phyloP scores from a whole-genome alignment of 768 basidiomycete genomes.

The Hysterangium stoloniferum region DNA sequence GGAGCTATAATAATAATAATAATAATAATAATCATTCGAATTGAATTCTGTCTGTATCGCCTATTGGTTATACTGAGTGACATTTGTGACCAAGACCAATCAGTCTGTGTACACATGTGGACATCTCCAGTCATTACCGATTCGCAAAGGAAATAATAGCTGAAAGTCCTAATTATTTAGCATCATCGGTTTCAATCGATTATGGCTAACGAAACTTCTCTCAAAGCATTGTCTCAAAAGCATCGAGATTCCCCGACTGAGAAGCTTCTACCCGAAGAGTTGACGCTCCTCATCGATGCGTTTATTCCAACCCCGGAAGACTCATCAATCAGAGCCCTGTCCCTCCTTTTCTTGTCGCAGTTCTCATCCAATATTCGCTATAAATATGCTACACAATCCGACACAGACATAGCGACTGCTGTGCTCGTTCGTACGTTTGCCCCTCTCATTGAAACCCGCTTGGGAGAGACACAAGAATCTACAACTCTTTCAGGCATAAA shows the following conservation, averaged over 20 bases:
- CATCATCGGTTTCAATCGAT: too few species aligned
- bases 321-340: slow-evolving; percentile 48
- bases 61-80: too few species aligned
- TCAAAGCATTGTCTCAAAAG: neutral
- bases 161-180: too few species aligned
- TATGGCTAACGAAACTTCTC: neutral
- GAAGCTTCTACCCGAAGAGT: slow-evolving; percentile 45
- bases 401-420: slow-evolving; percentile 35
- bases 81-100: too few species aligned
- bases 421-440: slow-evolving; percentile 43
- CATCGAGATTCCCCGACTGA: neutral
- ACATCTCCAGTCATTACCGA: too few species aligned
- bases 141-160: too few species aligned
- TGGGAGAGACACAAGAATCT: slow-evolving; percentile 50
- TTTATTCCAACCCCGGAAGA: slow-evolving; percentile 45
- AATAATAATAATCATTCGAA: too few species aligned
- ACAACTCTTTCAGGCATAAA: slow-evolving; percentile 48
- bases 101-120: too few species aligned
- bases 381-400: slow-evolving; percentile 36
- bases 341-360: slow-evolving; percentile 55
- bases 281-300: slow-evolving; percentile 41
- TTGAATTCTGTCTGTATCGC: too few species aligned
- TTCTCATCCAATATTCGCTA: slow-evolving; percentile 44
- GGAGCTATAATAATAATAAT: too few species aligned
- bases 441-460: slow-evolving; percentile 37